Percentiles rank a stretch among this genome's conserved stretches.
phyloP scores from a whole-genome alignment of 345 rosid genomes.

The Linum usitatissimum region DNA sequence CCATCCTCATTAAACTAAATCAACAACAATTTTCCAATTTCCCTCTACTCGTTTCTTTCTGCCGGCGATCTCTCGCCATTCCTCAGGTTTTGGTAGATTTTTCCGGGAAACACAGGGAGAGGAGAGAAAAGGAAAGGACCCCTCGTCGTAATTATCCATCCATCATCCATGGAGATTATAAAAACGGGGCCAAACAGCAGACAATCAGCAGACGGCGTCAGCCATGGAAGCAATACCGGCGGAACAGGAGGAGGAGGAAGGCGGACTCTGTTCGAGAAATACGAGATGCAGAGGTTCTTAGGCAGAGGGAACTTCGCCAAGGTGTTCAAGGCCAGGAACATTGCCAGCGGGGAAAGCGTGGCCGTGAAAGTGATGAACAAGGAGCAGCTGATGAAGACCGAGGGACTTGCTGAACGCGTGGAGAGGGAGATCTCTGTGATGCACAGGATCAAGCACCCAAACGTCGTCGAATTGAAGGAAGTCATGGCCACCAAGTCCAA shows the following conservation, averaged over 20 bases:
- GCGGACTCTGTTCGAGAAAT: conserved; percentile 2
- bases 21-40: too few relatives aligned
- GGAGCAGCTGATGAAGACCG: conserved; percentile 13
- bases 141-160: not conserved
- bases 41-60: not conserved
- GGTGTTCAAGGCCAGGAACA: conserved; percentile 1
- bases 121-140: not conserved
- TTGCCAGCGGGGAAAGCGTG: not conserved
- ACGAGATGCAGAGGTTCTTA: conserved; percentile 1
- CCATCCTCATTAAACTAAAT: too few relatives aligned
- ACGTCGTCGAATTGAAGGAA: conserved; percentile 19
- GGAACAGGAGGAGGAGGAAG: not conserved
- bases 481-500: conserved; percentile 21
- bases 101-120: not conserved
- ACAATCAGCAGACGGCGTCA: not conserved
- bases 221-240: not conserved
- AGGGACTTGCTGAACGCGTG: conserved; percentile 17
- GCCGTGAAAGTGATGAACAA: conserved; percentile 21
- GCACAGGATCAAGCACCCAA: conserved; percentile 21
- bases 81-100: too few relatives aligned
- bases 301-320: conserved; percentile 1
- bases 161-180: not conserved
- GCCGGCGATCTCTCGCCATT: not conserved
- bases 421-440: conserved; percentile 19
- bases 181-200: not conserved